phyloP scores from a whole-genome alignment of 768 basidiomycete genomes.

The Naganishia antarctica region DNA sequence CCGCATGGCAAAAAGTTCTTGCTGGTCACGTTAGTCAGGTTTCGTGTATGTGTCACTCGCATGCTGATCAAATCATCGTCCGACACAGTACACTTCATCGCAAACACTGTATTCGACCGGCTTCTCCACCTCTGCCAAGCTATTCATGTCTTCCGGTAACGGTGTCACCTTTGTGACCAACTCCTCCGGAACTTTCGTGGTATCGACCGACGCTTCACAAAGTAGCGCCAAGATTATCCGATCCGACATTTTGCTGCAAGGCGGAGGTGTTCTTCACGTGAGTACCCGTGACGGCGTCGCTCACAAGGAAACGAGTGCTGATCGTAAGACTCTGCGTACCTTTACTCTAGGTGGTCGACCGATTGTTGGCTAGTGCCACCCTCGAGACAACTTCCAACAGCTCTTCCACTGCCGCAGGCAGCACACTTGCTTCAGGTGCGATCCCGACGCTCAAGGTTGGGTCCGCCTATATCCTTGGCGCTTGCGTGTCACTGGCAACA shows the following conservation, averaged over 20 bases:
- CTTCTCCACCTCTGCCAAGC: constrained; percentile 21
- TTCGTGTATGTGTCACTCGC: too few relatives aligned
- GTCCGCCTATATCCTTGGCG: not conserved
- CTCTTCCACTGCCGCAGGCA: not conserved
- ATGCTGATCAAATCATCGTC: too few relatives aligned
- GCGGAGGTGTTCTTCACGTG: constrained; percentile 31
- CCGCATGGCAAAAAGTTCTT: constrained; percentile 27
- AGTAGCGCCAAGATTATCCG: constrained; percentile 28
- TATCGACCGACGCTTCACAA: constrained; percentile 8
- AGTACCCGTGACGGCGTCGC: not conserved
- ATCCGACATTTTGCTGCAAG: constrained; percentile 26
- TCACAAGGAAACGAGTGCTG: not conserved
- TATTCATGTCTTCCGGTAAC: constrained; percentile 24
- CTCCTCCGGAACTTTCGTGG: constrained; percentile 25
- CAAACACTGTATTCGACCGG: constrained; percentile 28
- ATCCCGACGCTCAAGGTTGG: not conserved
- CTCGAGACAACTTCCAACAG: not conserved
- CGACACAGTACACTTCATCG: constrained; percentile 28
- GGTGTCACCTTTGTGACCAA: constrained; percentile 24
- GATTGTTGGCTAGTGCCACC: constrained; percentile 7
- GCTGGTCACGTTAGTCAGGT: constrained; percentile 24
- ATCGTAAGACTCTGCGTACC: not conserved
- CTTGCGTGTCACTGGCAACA: not conserved
- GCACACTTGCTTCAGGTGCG: constrained; percentile 9
- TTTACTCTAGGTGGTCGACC: constrained; percentile 14